Percentiles rank a stretch among this genome's conserved stretches.
phyloP scores from a whole-genome alignment of 2,329 filamentous ascomycete species.

The Arthrobotrys pseudoclavata region DNA sequence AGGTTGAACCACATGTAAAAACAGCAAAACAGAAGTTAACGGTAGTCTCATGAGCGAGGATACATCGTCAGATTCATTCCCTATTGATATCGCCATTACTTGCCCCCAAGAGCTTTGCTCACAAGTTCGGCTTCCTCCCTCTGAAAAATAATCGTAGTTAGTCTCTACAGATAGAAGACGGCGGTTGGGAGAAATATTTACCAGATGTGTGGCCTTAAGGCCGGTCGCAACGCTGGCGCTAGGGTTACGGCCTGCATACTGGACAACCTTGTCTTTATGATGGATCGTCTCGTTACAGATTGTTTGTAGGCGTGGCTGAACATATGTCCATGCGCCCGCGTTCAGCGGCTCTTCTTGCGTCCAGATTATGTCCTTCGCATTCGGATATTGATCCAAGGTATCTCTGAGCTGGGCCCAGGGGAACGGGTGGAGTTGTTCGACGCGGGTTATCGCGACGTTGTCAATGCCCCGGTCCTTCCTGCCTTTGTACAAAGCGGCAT shows the following conservation, averaged over 20 bases:
- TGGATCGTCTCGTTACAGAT: conserved; percentile 81
- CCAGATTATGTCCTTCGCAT: conserved; percentile 98
- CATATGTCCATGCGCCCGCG: conserved; percentile 95
- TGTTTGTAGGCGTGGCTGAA: conserved; percentile 97
- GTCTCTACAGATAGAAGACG: neutral
- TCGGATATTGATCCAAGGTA: conserved; percentile 96
- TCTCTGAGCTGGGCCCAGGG: conserved; percentile 97
- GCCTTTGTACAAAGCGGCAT: conserved; percentile 89
- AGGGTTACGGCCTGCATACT: conserved; percentile 95
- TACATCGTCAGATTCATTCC: neutral
- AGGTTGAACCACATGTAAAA: conserved; percentile 2
- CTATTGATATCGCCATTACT: neutral
- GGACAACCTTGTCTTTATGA: conserved; percentile 93
- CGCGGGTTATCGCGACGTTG: conserved; percentile 91
- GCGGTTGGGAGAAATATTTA: conserved; percentile 2
- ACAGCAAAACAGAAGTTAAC: neutral
- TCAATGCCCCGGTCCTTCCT: conserved; percentile 87
- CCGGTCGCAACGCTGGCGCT: conserved; percentile 95
- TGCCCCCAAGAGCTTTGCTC: conserved; percentile 41
- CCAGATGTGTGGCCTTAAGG: conserved; percentile 80
- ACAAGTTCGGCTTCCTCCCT: conserved; percentile 55
- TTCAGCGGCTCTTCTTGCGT: conserved; percentile 97
- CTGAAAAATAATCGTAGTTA: conserved; percentile 15
- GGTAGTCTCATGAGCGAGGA: neutral
- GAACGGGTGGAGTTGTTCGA: conserved; percentile 99